A percentile compares a stretch with the other conserved stretches of the same genome.
Conservation (phyloP, 257 asterid species). For the Vinca minor region DNA sequence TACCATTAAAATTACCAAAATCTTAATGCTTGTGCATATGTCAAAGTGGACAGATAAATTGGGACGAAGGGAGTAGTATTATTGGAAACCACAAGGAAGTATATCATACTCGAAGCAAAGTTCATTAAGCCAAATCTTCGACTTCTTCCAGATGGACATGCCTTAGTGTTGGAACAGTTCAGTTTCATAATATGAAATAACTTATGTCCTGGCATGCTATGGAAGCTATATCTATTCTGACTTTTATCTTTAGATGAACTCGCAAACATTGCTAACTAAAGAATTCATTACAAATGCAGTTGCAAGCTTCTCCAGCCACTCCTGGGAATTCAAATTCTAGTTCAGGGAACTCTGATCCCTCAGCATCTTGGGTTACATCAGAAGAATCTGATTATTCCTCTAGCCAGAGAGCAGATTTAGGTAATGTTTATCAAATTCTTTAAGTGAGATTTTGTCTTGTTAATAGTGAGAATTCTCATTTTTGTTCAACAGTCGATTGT, state of each 20-base stretch:
- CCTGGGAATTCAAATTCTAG: conserved; percentile 45
- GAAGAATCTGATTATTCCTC: conserved; percentile 35
- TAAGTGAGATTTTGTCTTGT: not conserved
- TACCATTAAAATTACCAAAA: no score
- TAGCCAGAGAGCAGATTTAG: conserved; percentile 22
- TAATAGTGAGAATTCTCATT: not conserved
- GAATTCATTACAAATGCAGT: conserved; percentile 26
- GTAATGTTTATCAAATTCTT: no score
- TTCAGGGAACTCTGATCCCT: conserved; percentile 30
- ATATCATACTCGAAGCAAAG: no score
- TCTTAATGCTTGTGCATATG: no score
- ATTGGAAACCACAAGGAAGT: no score
- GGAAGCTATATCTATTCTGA: conserved; percentile 1
- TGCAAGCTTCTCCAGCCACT: conserved; percentile 63
- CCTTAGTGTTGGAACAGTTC: no score
- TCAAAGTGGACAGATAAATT: no score
- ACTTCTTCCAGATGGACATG: no score
- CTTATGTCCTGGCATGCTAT: conserved; percentile 3
- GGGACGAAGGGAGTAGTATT: no score
- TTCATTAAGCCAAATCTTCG: no score
- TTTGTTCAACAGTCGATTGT: not conserved
- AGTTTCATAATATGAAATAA: no score
- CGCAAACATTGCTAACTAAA: conserved; percentile 19
- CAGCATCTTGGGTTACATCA: conserved; percentile 30
- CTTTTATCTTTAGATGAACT: conserved; percentile 6